Evolutionary conservation across 345 rosid species (phyloP).

Genomic region (Sisymbrium altissimum): DNA sequence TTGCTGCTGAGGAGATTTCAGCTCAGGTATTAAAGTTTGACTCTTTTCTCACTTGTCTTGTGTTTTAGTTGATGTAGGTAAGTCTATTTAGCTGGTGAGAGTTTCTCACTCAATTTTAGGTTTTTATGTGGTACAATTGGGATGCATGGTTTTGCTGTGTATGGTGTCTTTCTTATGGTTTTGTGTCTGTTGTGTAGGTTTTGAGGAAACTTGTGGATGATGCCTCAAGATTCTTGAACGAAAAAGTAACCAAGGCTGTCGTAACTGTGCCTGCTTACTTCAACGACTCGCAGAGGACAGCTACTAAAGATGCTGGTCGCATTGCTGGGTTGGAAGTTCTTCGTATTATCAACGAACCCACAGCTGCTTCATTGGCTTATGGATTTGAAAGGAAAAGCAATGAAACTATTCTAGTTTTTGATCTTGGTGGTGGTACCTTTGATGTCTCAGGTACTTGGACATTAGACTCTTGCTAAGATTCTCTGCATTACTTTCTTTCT

Average conservation of each 20-base stretch:
- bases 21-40: slow-evolving; percentile 64
- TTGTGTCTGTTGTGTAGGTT: slow-evolving; percentile 45
- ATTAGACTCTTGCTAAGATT: not conserved
- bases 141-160: too few species aligned
- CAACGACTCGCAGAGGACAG: slow-evolving; percentile 90
- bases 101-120: not conserved
- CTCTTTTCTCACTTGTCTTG: not conserved
- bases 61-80: not conserved
- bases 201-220: slow-evolving; percentile 96
- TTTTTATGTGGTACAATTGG: too few species aligned
- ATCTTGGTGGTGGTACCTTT: slow-evolving; percentile 99
- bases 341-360: slow-evolving; percentile 93
- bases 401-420: slow-evolving; percentile 95
- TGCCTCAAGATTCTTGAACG: slow-evolving; percentile 75
- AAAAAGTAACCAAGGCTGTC: slow-evolving; percentile 65
- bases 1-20: slow-evolving; percentile 97
- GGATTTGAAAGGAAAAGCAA: slow-evolving; percentile 95
- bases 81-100: not conserved
- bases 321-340: slow-evolving; percentile 86
- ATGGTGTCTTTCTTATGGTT: too few species aligned
- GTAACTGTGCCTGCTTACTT: slow-evolving; percentile 84
- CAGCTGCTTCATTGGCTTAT: slow-evolving; percentile 96
- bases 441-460: slow-evolving; percentile 81
- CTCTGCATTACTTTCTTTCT: not conserved
- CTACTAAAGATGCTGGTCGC: slow-evolving; percentile 96